Evolutionary conservation across 2,329 filamentous ascomycete species (phyloP).

Genomic region (Sporothrix inflata): DNA sequence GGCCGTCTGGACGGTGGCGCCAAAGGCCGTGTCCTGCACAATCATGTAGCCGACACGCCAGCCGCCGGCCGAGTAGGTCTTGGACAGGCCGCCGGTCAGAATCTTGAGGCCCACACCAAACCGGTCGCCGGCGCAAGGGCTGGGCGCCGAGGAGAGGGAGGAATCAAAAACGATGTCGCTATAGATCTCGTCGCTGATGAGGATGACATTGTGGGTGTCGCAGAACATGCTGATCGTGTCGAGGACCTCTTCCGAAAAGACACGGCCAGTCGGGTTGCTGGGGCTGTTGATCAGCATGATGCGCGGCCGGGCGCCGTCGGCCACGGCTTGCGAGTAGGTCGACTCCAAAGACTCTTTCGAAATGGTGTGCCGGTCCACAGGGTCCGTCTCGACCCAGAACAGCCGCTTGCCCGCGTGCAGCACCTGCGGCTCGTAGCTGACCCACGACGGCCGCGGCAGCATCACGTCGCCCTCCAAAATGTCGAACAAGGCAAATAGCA

Average conservation of each 20-base stretch:
- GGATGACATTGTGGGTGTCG: background rate
- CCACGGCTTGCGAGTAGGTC: background rate
- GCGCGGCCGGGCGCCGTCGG: background rate
- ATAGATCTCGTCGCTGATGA: background rate
- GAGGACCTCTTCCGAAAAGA: background rate
- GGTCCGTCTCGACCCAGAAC: background rate
- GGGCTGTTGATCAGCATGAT: background rate
- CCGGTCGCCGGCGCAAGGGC: background rate
- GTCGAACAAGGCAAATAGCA: background rate
- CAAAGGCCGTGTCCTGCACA: background rate
- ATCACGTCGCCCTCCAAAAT: background rate
- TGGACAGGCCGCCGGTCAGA: background rate
- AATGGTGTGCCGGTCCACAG: background rate
- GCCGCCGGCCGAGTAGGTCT: background rate
- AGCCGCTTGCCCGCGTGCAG: background rate
- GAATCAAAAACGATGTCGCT: background rate
- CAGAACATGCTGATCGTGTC: background rate
- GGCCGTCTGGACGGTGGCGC: background rate
- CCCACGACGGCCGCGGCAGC: background rate
- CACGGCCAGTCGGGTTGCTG: background rate
- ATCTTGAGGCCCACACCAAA: background rate
- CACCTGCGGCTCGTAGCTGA: background rate
- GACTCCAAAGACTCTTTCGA: background rate
- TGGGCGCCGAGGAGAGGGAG: background rate
- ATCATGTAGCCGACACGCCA: background rate